Conservation (phyloP, 495 filamentous ascomycete species). For the Tuber calosporum region DNA sequence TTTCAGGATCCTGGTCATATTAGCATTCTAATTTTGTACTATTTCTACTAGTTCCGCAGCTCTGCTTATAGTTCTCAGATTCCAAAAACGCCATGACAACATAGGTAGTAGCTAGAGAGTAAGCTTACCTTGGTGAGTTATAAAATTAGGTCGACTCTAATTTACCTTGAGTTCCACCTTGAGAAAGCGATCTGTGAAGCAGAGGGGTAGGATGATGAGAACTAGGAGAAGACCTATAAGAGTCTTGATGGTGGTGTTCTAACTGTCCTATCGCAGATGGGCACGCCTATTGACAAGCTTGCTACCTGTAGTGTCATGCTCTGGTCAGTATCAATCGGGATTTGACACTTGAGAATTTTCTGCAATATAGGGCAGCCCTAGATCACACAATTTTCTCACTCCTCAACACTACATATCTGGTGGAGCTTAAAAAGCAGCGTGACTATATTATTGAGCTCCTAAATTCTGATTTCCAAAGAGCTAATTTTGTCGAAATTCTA, state of each 20-base stretch:
- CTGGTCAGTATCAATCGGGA: constrained; percentile 50
- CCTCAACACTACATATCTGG: constrained; percentile 84
- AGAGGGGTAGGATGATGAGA: constrained; percentile 73
- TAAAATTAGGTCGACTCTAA: constrained; percentile 9
- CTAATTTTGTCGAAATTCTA: constrained; percentile 89
- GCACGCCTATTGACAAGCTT: constrained; percentile 96
- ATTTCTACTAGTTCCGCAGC: no score
- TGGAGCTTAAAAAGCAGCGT: constrained; percentile 83
- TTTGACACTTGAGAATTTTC: background rate
- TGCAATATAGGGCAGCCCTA: constrained; percentile 67
- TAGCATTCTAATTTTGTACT: no score
- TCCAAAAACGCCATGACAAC: no score
- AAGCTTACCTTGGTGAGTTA: constrained; percentile 1
- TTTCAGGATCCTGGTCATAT: no score
- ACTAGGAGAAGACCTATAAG: constrained; percentile 98
- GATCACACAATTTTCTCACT: constrained; percentile 94
- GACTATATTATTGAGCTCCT: constrained; percentile 96
- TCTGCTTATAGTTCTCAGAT: no score
- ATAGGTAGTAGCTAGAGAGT: constrained; percentile 53
- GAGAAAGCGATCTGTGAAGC: constrained; percentile 94
- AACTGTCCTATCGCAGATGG: constrained; percentile 96
- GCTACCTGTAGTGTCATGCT: constrained; percentile 89
- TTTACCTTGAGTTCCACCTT: constrained; percentile 44
- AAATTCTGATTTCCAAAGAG: constrained; percentile 96
- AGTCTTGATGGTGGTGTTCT: constrained; percentile 84